Evolutionary conservation across 768 basidiomycete genomes (phyloP), one percentile per base, ranked within the genome.

Genomic region (Kwoniella botswanensis): DNA sequence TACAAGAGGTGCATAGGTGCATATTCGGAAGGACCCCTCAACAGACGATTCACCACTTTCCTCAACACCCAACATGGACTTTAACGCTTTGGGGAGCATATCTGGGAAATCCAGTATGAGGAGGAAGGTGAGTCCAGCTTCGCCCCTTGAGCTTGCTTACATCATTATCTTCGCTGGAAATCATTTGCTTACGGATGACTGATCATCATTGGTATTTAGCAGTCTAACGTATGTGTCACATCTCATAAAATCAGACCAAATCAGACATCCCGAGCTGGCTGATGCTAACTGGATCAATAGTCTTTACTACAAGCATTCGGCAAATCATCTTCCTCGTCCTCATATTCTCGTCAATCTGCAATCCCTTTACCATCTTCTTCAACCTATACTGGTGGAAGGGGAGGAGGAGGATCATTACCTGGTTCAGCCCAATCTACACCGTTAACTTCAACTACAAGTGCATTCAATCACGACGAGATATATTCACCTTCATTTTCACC

Each of bases 21-120:
- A 35, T 35, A 9, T 7, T 35, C 35, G 35, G 7, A 9, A 9
- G 7, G 7, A 35, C 35, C 7, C 35, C 7, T 35, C 35, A 35
- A 35, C 35, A 26, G 4, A 26, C 46, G 3, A 50, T 13, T 50
- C 12, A 18, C 46, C 13, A 50, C 5, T 5, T 46, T 50, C 46
- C 4, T 7, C 35, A 4, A 35, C 4, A 35, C 7, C 18, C 46
- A 73, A 15, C 55, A 73, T 73, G 72, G 72, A 73, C 22, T 73
- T 73, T 26, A 63, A 65, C 35, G 60, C 71, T 60, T 46, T 72
- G 21, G 46, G 62, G 18, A 53, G 70, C 56, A 67, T 60, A n/a
- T 65, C 63, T n/a, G 63, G 63, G 26, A 73, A 73, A 54, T 46
- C 59, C 4, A 73, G 72, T 58, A 73, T 73, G 72, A 56, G 65